Evolutionary conservation across 257 asterid genomes (phyloP), one percentile per base, ranked within the genome.

Genomic region (Plantago ovata): DNA sequence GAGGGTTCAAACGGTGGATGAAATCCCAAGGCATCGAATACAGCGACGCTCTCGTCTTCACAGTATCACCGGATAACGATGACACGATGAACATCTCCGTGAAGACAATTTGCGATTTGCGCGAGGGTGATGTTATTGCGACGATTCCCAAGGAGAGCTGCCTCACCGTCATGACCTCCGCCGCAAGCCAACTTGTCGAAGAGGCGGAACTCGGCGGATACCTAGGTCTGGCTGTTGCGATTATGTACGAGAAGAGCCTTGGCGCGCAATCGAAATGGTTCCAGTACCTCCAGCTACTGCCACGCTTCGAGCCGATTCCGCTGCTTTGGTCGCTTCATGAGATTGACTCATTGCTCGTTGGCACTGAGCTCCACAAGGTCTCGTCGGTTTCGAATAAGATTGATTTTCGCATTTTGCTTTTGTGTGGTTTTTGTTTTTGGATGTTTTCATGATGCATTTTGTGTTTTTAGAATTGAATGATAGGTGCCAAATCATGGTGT

Each of bases 1-100:
- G 96, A 75, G 87, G 78, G 54, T 91, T 91, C 82, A 85, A 79
- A 71, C 75, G 90, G 67, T 91, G 98, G 98, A 91, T 91, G 95
- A 91, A 75, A 56, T 46, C 41, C 57, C 80, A 81, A 24, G 75
- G 80, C 76, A 57, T 91, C 18, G 92, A 87, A 21, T 87, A 87
- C 74, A 83, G 89, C 82, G 87, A 83, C 64, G 89, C 96, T 9
- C 79, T 87, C 33, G 61, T 69, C 53, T 62, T 69, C 60, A 53
- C 73, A 4, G 32, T 69, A 52, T 75, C 70, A 44, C 23, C 38
- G 28, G 62, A 38, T 32, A 58, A 9, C 38, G 47, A 38, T 40
- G 60, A 43, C 78, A 7, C 60, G 66, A 7, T 71, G 82, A 1
- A 75, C 47, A 39, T 83, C 23, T 85, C 81, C 21, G 94, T 91